A percentile compares a stretch with the other conserved stretches of the same genome.
Evolutionary conservation across 2,329 filamentous ascomycete species (phyloP).

Genomic region (Xenosphaeropsis pyriputrescens): DNA sequence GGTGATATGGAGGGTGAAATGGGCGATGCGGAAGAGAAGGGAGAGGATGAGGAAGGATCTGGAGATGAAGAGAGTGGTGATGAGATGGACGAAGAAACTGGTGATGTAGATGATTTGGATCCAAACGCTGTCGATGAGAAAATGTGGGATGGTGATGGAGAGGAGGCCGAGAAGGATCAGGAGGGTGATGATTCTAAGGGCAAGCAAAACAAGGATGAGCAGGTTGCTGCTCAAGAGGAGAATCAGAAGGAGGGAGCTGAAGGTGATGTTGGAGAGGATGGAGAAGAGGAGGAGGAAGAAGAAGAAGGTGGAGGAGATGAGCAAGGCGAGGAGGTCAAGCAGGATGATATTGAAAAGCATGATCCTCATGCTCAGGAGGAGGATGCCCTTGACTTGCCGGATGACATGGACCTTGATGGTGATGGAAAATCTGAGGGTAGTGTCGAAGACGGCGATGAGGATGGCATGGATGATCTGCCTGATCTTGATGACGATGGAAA

Average conservation of each 20-base stretch:
- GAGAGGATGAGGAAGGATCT: slow-evolving; percentile 44
- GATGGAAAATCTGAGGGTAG: slow-evolving; percentile 14
- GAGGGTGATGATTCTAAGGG: slow-evolving; percentile 59
- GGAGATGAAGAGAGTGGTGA: slow-evolving; percentile 50
- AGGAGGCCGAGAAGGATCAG: slow-evolving; percentile 70
- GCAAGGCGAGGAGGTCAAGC: slow-evolving; percentile 36
- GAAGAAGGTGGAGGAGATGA: slow-evolving; percentile 48
- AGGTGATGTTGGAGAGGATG: slow-evolving; percentile 30
- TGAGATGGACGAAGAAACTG: slow-evolving; percentile 78
- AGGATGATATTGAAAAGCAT: slow-evolving; percentile 44
- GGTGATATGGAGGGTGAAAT: slow-evolving; percentile 83
- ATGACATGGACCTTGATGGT: slow-evolving; percentile 57
- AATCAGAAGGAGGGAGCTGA: slow-evolving; percentile 27
- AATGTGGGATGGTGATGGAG: slow-evolving; percentile 86
- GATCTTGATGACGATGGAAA: slow-evolving; percentile 26
- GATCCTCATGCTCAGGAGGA: slow-evolving; percentile 54
- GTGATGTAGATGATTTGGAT: slow-evolving; percentile 82
- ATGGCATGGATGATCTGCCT: slow-evolving; percentile 38
- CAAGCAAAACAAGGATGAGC: slow-evolving; percentile 44
- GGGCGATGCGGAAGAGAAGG: slow-evolving; percentile 49
- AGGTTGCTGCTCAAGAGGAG: slow-evolving; percentile 28
- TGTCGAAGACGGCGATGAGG: slow-evolving; percentile 23
- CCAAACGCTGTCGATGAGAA: slow-evolving; percentile 90
- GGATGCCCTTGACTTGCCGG: slow-evolving; percentile 52
- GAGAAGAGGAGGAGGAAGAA: slow-evolving; percentile 23